Evolutionary conservation across 768 basidiomycete species (phyloP), one percentile per base, ranked within the genome.

Genomic region (Tulasnella sp.): DNA sequence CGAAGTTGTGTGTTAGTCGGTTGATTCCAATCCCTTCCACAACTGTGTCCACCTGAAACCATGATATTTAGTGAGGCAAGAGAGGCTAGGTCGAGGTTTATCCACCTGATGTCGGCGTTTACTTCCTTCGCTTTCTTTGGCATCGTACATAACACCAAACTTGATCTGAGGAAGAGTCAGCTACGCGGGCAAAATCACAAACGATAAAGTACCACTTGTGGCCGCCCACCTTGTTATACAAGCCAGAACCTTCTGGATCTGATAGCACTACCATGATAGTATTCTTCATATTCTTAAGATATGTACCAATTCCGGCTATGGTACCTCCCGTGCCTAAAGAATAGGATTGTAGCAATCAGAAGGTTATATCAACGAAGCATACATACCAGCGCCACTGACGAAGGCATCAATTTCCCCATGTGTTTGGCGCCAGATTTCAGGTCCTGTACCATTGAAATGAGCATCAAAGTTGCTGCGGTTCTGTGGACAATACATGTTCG

Each of bases 1-100:
- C 77, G 58, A 99, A 79, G 63, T 99, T 99, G 56, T 80, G 78
- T 6, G 92, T 96, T 57, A 93, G 65, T 49, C 95, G 72, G 65
- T 98, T 98, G 67, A 96, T 86, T 13, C 91, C 92, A 39, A 90
- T 88, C 53, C 87, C 86, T 66, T 89, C 87, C n/a, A 95, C 89
- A 15, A 95, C 79, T 0, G 91, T 93, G 60, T 98, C 93, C 12
- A 96, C 89, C 64, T 68, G 58, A 57, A 62, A 59, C n/a, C 48
- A 34, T 15, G 12, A n/a, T n/a, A 16, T 43, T 22, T n/a, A 22
- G 16, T 54, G 16, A 47, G 25, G n/a, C 19, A 1, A 24, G 22
- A 35, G 5, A 12, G 31, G 28, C 25, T n/a, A 5, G 25, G 29
- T n/a, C 22, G 9, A 32, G 15, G 20, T 12, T 3, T 33, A 37